Percentiles rank a stretch among this genome's conserved stretches.
phyloP scores from a whole-genome alignment of 2,329 filamentous ascomycete genomes.

The Cladobotryum protrusum region DNA sequence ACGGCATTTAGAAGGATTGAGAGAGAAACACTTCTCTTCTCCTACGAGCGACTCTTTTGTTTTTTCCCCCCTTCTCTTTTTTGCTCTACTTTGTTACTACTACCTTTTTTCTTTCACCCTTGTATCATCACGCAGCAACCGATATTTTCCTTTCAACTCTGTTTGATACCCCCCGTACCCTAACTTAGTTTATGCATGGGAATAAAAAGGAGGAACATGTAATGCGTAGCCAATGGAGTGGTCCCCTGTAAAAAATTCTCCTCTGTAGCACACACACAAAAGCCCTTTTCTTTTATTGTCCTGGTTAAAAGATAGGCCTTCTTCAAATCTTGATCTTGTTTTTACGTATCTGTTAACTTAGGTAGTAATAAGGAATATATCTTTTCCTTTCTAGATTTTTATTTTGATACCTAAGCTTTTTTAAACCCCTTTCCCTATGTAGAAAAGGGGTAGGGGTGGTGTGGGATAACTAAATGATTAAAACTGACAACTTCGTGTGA shows the following conservation, averaged over 20 bases:
- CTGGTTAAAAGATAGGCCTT: slow-evolving; percentile 7
- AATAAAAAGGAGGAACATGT: background rate
- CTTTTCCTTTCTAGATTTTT: too few relatives aligned
- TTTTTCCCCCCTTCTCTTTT: slow-evolving; percentile 7
- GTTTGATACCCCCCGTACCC: slow-evolving; percentile 8
- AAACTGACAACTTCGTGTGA: too few relatives aligned
- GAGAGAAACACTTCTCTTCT: background rate
- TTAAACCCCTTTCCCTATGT: too few relatives aligned
- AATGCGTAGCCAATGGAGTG: slow-evolving; percentile 19
- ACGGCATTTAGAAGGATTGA: background rate
- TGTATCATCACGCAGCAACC: background rate
- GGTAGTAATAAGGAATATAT: too few relatives aligned
- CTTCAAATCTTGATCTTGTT: too few relatives aligned
- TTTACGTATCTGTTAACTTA: too few relatives aligned
- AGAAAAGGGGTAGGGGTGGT: too few relatives aligned
- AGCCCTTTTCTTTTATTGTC: slow-evolving; percentile 8
- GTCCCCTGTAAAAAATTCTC: slow-evolving; percentile 8
- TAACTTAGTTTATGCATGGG: too few relatives aligned
- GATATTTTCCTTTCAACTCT: background rate
- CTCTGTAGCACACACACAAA: slow-evolving; percentile 7
- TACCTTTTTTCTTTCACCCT: background rate
- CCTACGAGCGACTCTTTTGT: background rate
- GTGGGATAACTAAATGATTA: too few relatives aligned
- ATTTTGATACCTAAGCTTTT: too few relatives aligned
- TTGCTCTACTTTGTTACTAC: slow-evolving; percentile 6